Percentiles rank a stretch among this genome's conserved stretches.
phyloP scores from a whole-genome alignment of 345 rosid species.

The Hevea brasiliensis region DNA sequence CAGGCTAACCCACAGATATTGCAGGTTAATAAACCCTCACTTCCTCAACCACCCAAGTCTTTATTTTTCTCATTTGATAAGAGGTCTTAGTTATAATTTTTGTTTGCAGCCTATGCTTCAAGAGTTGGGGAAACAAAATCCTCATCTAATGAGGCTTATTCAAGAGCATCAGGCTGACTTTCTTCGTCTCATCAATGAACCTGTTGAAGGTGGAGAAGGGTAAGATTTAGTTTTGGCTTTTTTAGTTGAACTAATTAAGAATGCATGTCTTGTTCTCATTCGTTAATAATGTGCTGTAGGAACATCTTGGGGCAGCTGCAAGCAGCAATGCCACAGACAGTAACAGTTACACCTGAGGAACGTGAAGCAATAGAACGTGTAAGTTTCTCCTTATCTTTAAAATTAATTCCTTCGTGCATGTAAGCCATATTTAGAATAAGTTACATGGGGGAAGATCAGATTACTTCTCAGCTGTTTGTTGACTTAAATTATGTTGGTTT shows the following conservation, averaged over 20 bases:
- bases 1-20: slow-evolving; percentile 80
- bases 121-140: slow-evolving; percentile 88
- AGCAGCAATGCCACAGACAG: slow-evolving; percentile 81
- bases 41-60: neutral
- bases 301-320: slow-evolving; percentile 68
- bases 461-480: neutral
- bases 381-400: slow-evolving; percentile 8
- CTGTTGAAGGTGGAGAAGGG: slow-evolving; percentile 84
- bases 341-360: slow-evolving; percentile 87
- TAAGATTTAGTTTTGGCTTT: slow-evolving; percentile 30
- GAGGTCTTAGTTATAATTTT: neutral
- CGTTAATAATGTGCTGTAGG: slow-evolving; percentile 34
- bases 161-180: slow-evolving; percentile 92
- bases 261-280: slow-evolving; percentile 9
- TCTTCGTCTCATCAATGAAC: slow-evolving; percentile 82
- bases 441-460: neutral
- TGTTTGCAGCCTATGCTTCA: slow-evolving; percentile 85
- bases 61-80: neutral
- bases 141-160: slow-evolving; percentile 74
- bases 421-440: neutral
- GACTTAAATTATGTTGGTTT: neutral
- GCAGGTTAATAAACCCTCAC: slow-evolving; percentile 44
- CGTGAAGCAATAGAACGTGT: slow-evolving; percentile 96
- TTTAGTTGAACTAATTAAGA: neutral
- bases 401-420: neutral